Conservation (phyloP, 352 stramenopile genomes). For the Plasmopara halstedii region DNA sequence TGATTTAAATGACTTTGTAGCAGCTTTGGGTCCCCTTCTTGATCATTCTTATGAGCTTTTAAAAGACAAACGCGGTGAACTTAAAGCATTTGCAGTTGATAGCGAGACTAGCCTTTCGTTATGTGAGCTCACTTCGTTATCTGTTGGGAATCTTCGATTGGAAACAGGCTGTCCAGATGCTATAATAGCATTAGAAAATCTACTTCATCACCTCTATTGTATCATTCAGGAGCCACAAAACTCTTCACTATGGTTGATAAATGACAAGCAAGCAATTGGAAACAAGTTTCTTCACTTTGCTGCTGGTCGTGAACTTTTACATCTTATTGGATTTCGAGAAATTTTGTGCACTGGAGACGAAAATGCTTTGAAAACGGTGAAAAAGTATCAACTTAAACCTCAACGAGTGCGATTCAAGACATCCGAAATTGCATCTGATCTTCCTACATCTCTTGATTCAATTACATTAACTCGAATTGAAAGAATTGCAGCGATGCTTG, state of each 20-base stretch:
- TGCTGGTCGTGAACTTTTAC: conserved; percentile 27
- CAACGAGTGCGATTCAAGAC: conserved; percentile 42
- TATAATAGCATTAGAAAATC: conserved; percentile 13
- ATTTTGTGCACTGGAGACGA: no score
- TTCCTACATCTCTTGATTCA: conserved; percentile 14
- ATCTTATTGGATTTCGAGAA: conserved; percentile 29
- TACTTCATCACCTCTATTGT: conserved; percentile 22
- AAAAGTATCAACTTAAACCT: conserved; percentile 25
- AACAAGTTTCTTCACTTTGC: conserved; percentile 19
- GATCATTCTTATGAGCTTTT: conserved; percentile 42
- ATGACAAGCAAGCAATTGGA: conserved; percentile 12
- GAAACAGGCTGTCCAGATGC: conserved; percentile 13
- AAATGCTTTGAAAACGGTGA: no score
- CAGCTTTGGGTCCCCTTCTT: conserved; percentile 37
- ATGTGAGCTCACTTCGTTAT: conserved; percentile 34
- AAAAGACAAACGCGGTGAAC: conserved; percentile 2
- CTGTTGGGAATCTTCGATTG: conserved; percentile 36
- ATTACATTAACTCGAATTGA: conserved; percentile 26
- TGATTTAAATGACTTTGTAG: conserved; percentile 51
- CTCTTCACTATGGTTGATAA: conserved; percentile 25
- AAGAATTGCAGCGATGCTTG: conserved; percentile 30
- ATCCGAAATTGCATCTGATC: conserved; percentile 6
- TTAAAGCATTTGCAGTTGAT: background rate
- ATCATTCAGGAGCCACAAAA: conserved; percentile 41
- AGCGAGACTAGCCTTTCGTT: conserved; percentile 15